These are phyloP conservation scores for Cydonia oblonga DNA, from an alignment of 331 rosid genomes.

Conservation along the genomic window DNA sequence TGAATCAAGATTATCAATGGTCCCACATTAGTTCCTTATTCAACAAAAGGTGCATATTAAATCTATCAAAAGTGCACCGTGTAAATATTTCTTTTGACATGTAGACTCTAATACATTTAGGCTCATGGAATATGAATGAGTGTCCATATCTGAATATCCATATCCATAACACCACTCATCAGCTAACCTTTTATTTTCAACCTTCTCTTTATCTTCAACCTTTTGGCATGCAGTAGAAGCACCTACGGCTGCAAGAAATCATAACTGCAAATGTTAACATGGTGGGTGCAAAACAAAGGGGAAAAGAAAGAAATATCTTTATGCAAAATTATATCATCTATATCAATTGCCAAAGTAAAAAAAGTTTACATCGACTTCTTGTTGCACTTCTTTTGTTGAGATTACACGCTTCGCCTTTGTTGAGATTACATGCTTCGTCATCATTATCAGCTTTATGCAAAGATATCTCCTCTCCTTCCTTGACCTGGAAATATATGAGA, in stretches of 20 bases:
- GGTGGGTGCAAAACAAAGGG: not conserved
- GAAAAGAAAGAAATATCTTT: not conserved
- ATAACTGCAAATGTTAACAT: not conserved
- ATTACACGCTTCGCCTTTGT: slow-evolving; percentile 19
- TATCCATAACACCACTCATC: not conserved
- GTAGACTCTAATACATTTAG: not conserved
- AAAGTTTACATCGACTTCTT: slow-evolving; percentile 56
- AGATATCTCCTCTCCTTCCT: slow-evolving; percentile 40
- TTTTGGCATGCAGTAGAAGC: slow-evolving; percentile 34
- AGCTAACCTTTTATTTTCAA: slow-evolving; percentile 54
- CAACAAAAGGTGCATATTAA: not conserved
- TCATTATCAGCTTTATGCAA: slow-evolving; percentile 14
- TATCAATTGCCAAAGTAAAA: no score
- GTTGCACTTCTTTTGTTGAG: slow-evolving; percentile 25
- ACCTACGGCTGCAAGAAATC: slow-evolving; percentile 42
- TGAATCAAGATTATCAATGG: not conserved
- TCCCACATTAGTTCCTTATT: not conserved
- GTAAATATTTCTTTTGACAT: not conserved
- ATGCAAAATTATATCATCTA: not conserved
- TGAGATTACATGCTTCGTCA: slow-evolving; percentile 15
- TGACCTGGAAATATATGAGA: slow-evolving; percentile 15
- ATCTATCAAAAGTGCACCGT: not conserved
- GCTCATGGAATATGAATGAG: not conserved
- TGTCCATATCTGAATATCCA: not conserved
- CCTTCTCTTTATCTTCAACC: slow-evolving; percentile 39